Conservation (phyloP, 345 rosid species). For the Garcia nutans region DNA sequence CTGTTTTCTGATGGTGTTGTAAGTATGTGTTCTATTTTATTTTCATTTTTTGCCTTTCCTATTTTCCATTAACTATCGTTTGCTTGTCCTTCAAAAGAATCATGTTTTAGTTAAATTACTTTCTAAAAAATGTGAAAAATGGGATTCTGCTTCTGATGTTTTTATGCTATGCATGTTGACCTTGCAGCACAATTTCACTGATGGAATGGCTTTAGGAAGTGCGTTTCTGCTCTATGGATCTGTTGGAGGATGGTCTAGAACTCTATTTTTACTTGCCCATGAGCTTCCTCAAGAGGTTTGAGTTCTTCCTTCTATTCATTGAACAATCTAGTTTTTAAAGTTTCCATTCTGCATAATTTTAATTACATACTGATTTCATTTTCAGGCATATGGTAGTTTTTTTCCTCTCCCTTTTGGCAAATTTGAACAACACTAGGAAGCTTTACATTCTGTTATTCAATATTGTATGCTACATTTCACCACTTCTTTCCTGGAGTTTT, state of each 20-base stretch:
- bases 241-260: conserved; percentile 99
- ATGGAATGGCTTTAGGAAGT: conserved; percentile 97
- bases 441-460: too few species aligned
- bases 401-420: background rate
- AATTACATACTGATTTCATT: background rate
- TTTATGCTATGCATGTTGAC: conserved; percentile 14
- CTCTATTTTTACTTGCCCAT: conserved; percentile 90
- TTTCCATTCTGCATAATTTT: background rate
- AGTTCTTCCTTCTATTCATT: conserved; percentile 15
- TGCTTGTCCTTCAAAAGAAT: conserved; percentile 1
- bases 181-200: conserved; percentile 95
- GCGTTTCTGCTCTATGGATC: conserved; percentile 97
- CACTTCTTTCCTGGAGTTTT: too few species aligned
- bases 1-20: conserved; percentile 98
- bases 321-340: background rate
- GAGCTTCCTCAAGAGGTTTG: conserved; percentile 99
- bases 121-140: background rate
- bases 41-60: background rate
- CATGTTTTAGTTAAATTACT: background rate
- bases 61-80: conserved; percentile 10
- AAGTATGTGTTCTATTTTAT: conserved; percentile 45
- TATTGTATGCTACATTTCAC: background rate
- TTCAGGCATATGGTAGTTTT: background rate
- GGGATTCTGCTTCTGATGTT: conserved; percentile 4
- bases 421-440: background rate